Conservation (phyloP, 805 yeast species). For the Candida cerambycidarum region DNA sequence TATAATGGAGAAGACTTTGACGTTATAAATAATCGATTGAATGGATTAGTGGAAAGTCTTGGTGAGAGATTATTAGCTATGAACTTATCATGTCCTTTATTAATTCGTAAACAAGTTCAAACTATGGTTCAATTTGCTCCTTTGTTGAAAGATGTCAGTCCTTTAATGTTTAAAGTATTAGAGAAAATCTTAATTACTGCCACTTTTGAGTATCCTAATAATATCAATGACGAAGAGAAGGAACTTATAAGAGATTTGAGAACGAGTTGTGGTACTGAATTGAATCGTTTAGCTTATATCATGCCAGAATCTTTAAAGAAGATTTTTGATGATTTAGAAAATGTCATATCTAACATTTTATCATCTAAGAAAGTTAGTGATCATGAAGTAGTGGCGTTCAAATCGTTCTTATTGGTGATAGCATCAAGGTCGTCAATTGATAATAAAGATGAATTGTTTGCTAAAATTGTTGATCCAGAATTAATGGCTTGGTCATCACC, state of each 20-base stretch:
- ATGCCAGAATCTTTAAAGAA: slow-evolving; percentile 89
- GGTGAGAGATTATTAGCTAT: slow-evolving; percentile 75
- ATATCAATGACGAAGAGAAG: slow-evolving; percentile 66
- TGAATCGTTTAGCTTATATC: slow-evolving; percentile 88
- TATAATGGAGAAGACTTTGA: slow-evolving; percentile 59
- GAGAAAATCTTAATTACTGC: slow-evolving; percentile 84
- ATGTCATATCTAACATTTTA: slow-evolving; percentile 71
- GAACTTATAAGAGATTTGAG: slow-evolving; percentile 84
- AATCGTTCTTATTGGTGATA: slow-evolving; percentile 86
- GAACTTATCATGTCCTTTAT: slow-evolving; percentile 74
- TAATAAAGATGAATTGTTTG: slow-evolving; percentile 74
- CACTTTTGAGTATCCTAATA: slow-evolving; percentile 74
- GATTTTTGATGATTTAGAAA: slow-evolving; percentile 79
- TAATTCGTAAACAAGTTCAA: slow-evolving; percentile 83
- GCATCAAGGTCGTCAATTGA: slow-evolving; percentile 80
- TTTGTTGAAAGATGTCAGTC: slow-evolving; percentile 70
- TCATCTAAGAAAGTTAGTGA: slow-evolving; percentile 70
- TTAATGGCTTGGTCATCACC: slow-evolving; percentile 90
- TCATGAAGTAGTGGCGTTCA: slow-evolving; percentile 92
- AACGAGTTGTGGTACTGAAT: slow-evolving; percentile 90
- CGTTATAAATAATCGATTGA: slow-evolving; percentile 50
- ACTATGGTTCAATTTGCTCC: slow-evolving; percentile 94
- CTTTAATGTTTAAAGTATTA: slow-evolving; percentile 75
- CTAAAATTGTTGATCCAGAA: slow-evolving; percentile 90
- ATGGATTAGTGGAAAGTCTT: slow-evolving; percentile 60